A percentile compares a stretch with the other conserved stretches of the same genome.
Conservation (phyloP, 306 rosid genomes). For the Citrullus colocynthis region DNA sequence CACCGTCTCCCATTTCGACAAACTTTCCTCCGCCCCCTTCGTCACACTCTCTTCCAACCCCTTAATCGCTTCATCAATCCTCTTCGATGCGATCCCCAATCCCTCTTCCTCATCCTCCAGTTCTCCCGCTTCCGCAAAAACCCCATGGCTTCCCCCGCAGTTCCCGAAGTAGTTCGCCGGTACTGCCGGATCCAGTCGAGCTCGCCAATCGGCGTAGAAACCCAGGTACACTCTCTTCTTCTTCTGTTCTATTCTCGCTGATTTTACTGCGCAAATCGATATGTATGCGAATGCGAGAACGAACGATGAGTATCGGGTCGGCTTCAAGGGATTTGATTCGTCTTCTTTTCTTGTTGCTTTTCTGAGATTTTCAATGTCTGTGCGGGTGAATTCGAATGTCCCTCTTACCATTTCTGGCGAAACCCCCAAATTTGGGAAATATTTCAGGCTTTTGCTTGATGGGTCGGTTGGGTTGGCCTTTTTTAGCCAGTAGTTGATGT, state of each 20-base stretch:
- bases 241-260: slow-evolving; percentile 6
- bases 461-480: slow-evolving; percentile 4
- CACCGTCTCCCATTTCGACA: not conserved
- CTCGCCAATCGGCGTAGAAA: slow-evolving; percentile 16
- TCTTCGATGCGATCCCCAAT: not conserved
- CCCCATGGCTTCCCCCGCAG: slow-evolving; percentile 2
- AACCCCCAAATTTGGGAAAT: slow-evolving; percentile 4
- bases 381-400: slow-evolving; percentile 17
- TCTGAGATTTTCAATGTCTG: slow-evolving; percentile 5
- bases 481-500: not conserved
- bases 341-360: not conserved
- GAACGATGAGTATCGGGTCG: slow-evolving; percentile 24
- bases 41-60: slow-evolving; percentile 12
- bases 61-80: slow-evolving; percentile 6
- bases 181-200: slow-evolving; percentile 15
- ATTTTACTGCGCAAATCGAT: slow-evolving; percentile 18
- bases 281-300: slow-evolving; percentile 18
- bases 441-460: slow-evolving; percentile 11
- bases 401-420: slow-evolving; percentile 17
- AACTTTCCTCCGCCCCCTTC: slow-evolving; percentile 4
- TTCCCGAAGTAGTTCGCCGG: slow-evolving; percentile 32
- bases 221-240: not conserved
- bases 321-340: not conserved
- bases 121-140: not conserved
- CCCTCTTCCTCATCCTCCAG: slow-evolving; percentile 13